phyloP scores from a whole-genome alignment of 139 green algal genomes.

The Zygnema cylindricum region DNA sequence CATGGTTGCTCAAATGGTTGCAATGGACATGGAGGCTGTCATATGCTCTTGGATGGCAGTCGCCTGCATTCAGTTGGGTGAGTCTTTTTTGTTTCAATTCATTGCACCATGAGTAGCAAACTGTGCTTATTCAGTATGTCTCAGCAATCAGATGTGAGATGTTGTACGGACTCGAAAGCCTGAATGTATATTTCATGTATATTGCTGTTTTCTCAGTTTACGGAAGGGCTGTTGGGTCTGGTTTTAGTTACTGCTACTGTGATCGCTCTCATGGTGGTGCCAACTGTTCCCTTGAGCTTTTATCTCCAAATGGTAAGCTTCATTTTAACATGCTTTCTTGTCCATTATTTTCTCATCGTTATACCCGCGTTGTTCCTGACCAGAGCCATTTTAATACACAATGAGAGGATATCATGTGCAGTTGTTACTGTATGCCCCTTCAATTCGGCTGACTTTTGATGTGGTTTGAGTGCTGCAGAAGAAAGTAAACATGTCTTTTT shows the following conservation, averaged over 20 bases:
- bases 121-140: too few species aligned
- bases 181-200: too few species aligned
- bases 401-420: neutral
- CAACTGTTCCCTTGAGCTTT: constrained; percentile 33
- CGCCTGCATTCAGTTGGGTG: constrained; percentile 20
- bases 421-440: neutral
- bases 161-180: too few species aligned
- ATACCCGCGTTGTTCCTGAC: neutral
- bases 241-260: constrained; percentile 47
- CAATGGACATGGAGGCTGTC: constrained; percentile 16
- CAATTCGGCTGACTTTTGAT: neutral
- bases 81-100: neutral
- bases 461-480: constrained; percentile 12
- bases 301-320: constrained; percentile 19
- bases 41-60: constrained; percentile 23
- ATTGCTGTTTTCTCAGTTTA: too few species aligned
- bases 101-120: too few species aligned
- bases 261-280: constrained; percentile 34
- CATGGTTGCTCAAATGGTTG: constrained; percentile 34
- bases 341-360: constrained; percentile 7
- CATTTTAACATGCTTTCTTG: neutral
- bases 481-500: constrained; percentile 8
- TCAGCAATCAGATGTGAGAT: too few species aligned
- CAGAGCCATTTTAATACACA: neutral
- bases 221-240: too few species aligned